Conservation (phyloP, 495 filamentous ascomycete species). For the Podospora pseudocomata region DNA sequence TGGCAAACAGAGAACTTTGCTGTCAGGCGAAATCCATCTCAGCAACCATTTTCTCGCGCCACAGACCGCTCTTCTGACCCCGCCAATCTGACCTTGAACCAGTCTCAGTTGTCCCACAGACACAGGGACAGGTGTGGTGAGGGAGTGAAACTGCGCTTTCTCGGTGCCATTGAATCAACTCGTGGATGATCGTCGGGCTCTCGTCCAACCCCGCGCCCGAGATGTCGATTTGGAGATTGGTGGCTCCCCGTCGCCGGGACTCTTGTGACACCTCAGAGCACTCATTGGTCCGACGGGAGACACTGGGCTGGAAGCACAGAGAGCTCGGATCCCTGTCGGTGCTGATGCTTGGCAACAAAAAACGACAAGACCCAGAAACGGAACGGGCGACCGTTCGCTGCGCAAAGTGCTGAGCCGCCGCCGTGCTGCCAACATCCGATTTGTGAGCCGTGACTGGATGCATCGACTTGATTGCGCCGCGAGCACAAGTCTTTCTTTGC, state of each 20-base stretch:
- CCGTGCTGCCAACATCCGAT: neutral
- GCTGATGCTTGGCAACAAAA: neutral
- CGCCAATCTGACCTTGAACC: neutral
- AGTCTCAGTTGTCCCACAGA: neutral
- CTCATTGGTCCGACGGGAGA: neutral
- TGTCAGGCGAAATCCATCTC: neutral
- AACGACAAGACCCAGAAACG: neutral
- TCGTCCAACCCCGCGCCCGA: constrained; percentile 2
- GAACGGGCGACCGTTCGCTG: neutral
- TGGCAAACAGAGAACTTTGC: neutral
- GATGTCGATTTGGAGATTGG: constrained; percentile 5
- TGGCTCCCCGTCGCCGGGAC: neutral
- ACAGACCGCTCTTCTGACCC: neutral
- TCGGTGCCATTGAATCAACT: neutral
- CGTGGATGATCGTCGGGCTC: neutral
- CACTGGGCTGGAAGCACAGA: neutral
- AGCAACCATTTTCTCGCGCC: neutral
- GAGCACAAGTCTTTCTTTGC: neutral
- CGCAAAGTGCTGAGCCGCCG: neutral
- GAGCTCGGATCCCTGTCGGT: constrained; percentile 1
- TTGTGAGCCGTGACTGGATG: neutral
- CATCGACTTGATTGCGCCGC: neutral
- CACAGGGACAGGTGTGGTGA: neutral
- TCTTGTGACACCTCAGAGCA: neutral
- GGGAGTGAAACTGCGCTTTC: neutral